Percentiles rank a stretch among this genome's conserved stretches.
phyloP scores from a whole-genome alignment of 2,329 filamentous ascomycete genomes.

The Coniochaeta sp. region DNA sequence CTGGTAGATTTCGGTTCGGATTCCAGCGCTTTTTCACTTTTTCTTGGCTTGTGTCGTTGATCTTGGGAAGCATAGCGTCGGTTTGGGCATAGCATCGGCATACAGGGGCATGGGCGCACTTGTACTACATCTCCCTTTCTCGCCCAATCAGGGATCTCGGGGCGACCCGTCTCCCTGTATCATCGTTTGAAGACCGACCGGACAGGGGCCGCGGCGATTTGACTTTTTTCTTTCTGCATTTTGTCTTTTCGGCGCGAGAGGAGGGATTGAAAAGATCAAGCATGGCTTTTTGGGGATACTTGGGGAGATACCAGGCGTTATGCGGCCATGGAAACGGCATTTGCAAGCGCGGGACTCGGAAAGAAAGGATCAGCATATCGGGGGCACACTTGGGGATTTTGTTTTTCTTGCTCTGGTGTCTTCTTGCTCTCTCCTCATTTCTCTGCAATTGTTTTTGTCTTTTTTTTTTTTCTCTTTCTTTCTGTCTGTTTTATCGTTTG shows the following conservation, averaged over 20 bases:
- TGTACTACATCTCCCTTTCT: conserved; percentile 16
- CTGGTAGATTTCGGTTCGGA: neutral
- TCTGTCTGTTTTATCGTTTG: conserved; percentile 6
- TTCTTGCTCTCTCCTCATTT: conserved; percentile 1
- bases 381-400: conserved; percentile 1
- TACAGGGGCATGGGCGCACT: conserved; percentile 9
- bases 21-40: neutral
- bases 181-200: neutral
- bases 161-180: neutral
- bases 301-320: conserved; percentile 25
- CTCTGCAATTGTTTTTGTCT: conserved; percentile 4
- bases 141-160: neutral
- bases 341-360: neutral
- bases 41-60: conserved; percentile 1
- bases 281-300: neutral
- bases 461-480: conserved; percentile 8
- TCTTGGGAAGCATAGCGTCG: conserved; percentile 13
- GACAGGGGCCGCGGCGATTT: neutral
- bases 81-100: conserved; percentile 5
- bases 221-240: conserved; percentile 1
- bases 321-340: conserved; percentile 5
- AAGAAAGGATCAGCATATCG: neutral
- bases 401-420: conserved; percentile 7
- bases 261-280: conserved; percentile 9
- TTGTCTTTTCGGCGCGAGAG: conserved; percentile 9